phyloP scores from a whole-genome alignment of 2,329 filamentous ascomycete genomes.

The Talaromyces piceae region DNA sequence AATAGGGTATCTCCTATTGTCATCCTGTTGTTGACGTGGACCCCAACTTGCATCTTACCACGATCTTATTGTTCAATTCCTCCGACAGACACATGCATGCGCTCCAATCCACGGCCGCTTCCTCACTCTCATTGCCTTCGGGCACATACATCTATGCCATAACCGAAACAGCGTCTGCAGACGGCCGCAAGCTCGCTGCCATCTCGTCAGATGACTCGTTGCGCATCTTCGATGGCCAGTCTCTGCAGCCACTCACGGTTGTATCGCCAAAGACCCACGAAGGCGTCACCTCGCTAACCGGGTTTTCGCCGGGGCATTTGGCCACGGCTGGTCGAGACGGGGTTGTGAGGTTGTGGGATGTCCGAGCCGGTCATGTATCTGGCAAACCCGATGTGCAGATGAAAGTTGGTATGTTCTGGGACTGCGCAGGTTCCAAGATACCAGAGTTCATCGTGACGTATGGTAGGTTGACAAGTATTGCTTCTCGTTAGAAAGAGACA shows the following conservation, averaged over 20 bases:
- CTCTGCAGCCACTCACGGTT: constrained; percentile 24
- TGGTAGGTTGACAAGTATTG: neutral
- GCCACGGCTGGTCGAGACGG: constrained; percentile 36
- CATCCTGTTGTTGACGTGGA: neutral
- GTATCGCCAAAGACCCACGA: constrained; percentile 24
- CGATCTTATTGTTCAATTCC: neutral
- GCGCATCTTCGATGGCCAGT: constrained; percentile 32
- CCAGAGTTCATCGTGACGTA: neutral
- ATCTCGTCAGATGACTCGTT: constrained; percentile 42
- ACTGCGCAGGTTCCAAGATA: neutral
- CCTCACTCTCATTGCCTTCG: constrained; percentile 31
- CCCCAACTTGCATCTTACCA: neutral
- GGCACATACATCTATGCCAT: constrained; percentile 39
- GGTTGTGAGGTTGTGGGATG: constrained; percentile 36
- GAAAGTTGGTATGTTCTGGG: constrained; percentile 23
- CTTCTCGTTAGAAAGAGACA: constrained; percentile 36
- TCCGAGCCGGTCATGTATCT: constrained; percentile 22
- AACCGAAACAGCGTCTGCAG: constrained; percentile 16
- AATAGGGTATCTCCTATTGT: neutral
- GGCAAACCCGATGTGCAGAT: constrained; percentile 24
- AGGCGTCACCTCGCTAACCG: constrained; percentile 32
- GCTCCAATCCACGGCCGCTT: constrained; percentile 25
- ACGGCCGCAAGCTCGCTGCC: constrained; percentile 26
- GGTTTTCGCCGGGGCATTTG: constrained; percentile 20
- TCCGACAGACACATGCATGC: constrained; percentile 22